Conservation (phyloP, 257 asterid genomes). For the Prunella vulgaris region DNA sequence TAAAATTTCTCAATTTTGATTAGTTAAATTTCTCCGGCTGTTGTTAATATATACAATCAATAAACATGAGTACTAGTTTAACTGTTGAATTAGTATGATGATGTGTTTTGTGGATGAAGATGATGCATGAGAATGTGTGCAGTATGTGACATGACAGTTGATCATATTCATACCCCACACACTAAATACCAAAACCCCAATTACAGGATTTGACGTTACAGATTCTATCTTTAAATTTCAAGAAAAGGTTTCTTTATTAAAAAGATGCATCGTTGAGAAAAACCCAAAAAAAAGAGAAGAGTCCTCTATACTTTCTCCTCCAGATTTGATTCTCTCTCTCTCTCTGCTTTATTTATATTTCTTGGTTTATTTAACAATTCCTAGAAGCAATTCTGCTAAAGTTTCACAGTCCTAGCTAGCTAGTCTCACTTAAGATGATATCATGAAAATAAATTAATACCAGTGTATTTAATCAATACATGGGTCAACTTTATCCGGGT, state of each 20-base stretch:
- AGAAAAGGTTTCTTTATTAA: slow-evolving; percentile 25
- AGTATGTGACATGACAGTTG: slow-evolving; percentile 23
- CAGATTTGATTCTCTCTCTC: slow-evolving; percentile 10
- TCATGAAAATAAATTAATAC: too few relatives aligned
- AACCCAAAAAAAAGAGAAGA: slow-evolving; percentile 6
- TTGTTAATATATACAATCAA: too few relatives aligned
- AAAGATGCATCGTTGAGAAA: slow-evolving; percentile 14
- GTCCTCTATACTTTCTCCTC: background rate
- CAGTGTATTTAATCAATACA: too few relatives aligned
- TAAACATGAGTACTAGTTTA: too few relatives aligned
- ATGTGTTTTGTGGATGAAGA: too few relatives aligned
- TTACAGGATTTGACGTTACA: slow-evolving; percentile 47
- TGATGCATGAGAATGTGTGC: too few relatives aligned
- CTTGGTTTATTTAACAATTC: background rate
- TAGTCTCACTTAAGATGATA: too few relatives aligned
- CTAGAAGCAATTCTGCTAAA: background rate
- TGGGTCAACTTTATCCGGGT: background rate
- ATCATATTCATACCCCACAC: slow-evolving; percentile 18
- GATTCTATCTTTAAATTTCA: slow-evolving; percentile 33
- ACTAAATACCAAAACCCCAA: slow-evolving; percentile 33
- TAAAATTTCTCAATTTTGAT: too few relatives aligned
- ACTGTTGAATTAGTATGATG: too few relatives aligned
- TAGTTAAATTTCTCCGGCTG: too few relatives aligned
- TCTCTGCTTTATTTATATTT: too few relatives aligned
- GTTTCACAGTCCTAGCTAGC: too few relatives aligned